A percentile compares a stretch with the other conserved stretches of the same genome.
Evolutionary conservation across 495 filamentous ascomycete species (phyloP).

Genomic region (Aspergillus indologenus): DNA sequence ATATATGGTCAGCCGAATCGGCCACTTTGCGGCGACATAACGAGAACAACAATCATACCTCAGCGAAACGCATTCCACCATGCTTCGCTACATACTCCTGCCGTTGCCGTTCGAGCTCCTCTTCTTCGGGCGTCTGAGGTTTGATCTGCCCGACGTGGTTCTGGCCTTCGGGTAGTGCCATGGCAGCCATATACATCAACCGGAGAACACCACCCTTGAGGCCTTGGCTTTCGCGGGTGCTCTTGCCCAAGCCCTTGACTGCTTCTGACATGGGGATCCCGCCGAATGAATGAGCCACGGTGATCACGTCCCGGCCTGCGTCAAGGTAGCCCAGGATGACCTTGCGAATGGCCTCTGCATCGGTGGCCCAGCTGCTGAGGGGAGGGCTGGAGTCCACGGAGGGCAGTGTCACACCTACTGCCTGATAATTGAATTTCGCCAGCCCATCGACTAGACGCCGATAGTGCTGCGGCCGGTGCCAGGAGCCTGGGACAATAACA

Average conservation of each 20-base stretch:
- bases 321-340: constrained; percentile 26
- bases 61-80: constrained; percentile 19
- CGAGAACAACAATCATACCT: background rate
- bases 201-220: constrained; percentile 37
- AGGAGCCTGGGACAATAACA: constrained; percentile 42
- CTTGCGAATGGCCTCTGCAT: constrained; percentile 26
- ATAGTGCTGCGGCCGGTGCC: constrained; percentile 42
- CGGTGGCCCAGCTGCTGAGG: constrained; percentile 26
- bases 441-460: constrained; percentile 32
- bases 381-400: constrained; percentile 30
- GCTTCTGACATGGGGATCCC: constrained; percentile 37
- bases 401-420: constrained; percentile 25
- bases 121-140: constrained; percentile 23
- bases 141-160: constrained; percentile 23
- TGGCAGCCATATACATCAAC: constrained; percentile 38
- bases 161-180: constrained; percentile 28
- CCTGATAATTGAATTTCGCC: constrained; percentile 25
- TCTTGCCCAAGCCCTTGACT: constrained; percentile 34
- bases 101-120: constrained; percentile 23
- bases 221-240: constrained; percentile 35
- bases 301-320: constrained; percentile 32
- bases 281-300: constrained; percentile 39
- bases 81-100: constrained; percentile 16
- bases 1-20: background rate
- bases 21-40: background rate